Evolutionary conservation across 192 early-diverging fungal species (phyloP).

Genomic region (Gonapodya sp.): DNA sequence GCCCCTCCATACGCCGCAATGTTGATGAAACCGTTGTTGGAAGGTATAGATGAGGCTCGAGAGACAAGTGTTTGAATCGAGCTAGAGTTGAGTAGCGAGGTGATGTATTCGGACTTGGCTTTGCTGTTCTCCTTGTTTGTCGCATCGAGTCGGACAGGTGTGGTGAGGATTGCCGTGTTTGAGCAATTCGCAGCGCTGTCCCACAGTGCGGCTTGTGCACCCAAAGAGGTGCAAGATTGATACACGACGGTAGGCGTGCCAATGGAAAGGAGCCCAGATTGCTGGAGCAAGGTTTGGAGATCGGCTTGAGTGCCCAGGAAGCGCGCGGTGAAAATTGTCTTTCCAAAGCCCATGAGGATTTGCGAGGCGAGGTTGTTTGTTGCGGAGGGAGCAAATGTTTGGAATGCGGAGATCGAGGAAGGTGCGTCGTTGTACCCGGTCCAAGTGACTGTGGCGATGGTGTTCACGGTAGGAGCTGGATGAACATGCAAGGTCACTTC

Average conservation of each 20-base stretch:
- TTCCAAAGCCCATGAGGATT: background rate
- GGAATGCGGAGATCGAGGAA: background rate
- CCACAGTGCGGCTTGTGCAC: background rate
- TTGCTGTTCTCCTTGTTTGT: background rate
- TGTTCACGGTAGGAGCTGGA: background rate
- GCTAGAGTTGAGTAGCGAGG: background rate
- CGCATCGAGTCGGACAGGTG: background rate
- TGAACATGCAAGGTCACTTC: slow-evolving; percentile 20
- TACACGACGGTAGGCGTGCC: background rate
- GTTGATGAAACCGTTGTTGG: background rate
- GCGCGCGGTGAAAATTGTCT: background rate
- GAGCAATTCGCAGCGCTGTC: background rate
- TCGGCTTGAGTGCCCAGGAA: background rate
- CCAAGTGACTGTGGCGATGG: background rate
- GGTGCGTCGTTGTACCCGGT: background rate
- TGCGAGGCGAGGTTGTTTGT: background rate
- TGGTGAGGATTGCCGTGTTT: background rate
- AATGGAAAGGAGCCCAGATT: background rate
- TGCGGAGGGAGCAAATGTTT: background rate
- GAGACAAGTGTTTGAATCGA: background rate
- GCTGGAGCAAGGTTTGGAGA: background rate
- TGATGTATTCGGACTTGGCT: slow-evolving; percentile 4
- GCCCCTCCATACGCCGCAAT: background rate
- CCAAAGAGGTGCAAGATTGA: background rate
- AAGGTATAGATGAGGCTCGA: background rate